These are phyloP conservation scores for Alternaria tenuissima DNA, from an alignment of 2,329 filamentous ascomycete genomes.

Conservation along the genomic window DNA sequence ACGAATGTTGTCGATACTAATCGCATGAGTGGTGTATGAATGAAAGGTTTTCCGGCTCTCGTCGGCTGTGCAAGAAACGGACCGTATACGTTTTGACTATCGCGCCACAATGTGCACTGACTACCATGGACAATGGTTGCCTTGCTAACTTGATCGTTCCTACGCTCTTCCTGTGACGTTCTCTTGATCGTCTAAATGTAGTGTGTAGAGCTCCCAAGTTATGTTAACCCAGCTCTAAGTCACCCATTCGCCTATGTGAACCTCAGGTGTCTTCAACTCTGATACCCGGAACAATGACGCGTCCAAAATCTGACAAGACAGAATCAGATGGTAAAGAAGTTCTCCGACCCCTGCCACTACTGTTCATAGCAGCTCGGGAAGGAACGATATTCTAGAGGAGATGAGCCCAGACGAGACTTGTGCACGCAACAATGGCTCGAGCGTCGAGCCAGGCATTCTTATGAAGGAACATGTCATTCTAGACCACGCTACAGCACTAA, in stretches of 20 bases:
- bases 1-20: background rate
- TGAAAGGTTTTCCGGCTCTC: rapidly evolving
- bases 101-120: no score
- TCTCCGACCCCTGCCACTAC: no score
- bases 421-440: rapidly evolving
- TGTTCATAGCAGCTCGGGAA: no score
- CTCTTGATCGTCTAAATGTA: background rate
- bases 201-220: rapidly evolving
- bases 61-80: background rate
- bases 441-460: background rate
- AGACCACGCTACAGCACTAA: background rate
- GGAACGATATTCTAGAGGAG: rapidly evolving
- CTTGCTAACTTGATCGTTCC: background rate
- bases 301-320: background rate
- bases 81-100: background rate
- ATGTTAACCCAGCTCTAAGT: background rate
- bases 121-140: no score
- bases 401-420: background rate
- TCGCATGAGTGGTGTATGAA: background rate
- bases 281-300: background rate
- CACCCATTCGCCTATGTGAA: no score
- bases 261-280: rapidly evolving
- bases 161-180: rapidly evolving
- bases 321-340: background rate
- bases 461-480: background rate